These are phyloP conservation scores for Penicillium sp. DNA, from an alignment of 2,329 filamentous ascomycete species.

Conservation along the genomic window DNA sequence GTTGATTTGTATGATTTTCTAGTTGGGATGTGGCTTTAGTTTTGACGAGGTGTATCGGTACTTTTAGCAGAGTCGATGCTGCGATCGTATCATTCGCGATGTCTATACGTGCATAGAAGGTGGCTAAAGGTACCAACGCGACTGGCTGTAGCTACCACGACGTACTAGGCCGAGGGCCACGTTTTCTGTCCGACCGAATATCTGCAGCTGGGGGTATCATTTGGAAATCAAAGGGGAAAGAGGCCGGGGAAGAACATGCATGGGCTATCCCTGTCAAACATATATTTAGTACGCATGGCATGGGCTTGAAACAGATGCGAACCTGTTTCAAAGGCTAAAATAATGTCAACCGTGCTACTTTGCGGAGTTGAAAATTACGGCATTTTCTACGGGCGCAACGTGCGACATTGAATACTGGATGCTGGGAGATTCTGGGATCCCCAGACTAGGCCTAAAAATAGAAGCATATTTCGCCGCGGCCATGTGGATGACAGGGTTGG, in stretches of 20 bases:
- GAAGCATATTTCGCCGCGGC: neutral
- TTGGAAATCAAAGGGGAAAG: neutral
- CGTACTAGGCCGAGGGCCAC: neutral
- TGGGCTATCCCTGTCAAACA: neutral
- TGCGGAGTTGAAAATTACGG: neutral
- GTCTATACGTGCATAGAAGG: too few relatives aligned
- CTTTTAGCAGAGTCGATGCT: neutral
- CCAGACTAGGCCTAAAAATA: neutral
- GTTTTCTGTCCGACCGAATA: neutral
- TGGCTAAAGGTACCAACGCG: too few relatives aligned
- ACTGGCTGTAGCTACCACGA: too few relatives aligned
- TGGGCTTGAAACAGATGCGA: neutral
- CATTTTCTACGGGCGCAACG: too few relatives aligned
- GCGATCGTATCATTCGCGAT: neutral
- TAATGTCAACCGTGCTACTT: neutral
- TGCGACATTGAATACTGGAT: too few relatives aligned
- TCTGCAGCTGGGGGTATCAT: neutral
- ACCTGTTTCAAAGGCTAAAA: neutral
- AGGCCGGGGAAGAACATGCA: neutral
- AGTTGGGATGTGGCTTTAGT: neutral
- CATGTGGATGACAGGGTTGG: neutral
- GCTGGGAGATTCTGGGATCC: neutral
- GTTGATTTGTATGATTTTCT: neutral
- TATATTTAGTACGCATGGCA: neutral
- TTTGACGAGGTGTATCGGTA: neutral